A percentile compares a stretch with the other conserved stretches of the same genome.
phyloP scores from a whole-genome alignment of 768 basidiomycete species.

The Pleurotus eryngii region DNA sequence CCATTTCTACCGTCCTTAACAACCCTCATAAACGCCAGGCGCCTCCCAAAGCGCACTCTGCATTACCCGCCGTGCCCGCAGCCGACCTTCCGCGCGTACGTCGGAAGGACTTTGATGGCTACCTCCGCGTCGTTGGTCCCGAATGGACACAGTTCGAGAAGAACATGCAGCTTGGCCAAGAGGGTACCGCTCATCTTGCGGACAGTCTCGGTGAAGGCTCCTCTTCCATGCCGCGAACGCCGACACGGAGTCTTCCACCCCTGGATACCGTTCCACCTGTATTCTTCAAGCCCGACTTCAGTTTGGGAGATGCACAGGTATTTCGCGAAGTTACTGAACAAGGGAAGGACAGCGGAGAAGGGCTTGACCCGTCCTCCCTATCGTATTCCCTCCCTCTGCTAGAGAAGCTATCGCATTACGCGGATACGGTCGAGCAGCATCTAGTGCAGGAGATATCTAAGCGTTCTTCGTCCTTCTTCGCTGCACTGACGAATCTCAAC shows the following conservation, averaged over 20 bases:
- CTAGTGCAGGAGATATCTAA: slow-evolving; percentile 89
- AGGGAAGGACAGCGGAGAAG: slow-evolving; percentile 31
- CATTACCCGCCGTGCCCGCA: slow-evolving; percentile 66
- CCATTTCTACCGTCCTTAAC: slow-evolving; percentile 91
- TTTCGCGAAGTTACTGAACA: slow-evolving; percentile 76
- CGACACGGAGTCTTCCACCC: slow-evolving; percentile 54
- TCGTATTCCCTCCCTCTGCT: slow-evolving; percentile 72
- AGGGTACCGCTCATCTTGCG: slow-evolving; percentile 34
- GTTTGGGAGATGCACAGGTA: slow-evolving; percentile 75
- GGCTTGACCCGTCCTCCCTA: slow-evolving; percentile 56
- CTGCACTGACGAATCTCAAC: slow-evolving; percentile 91
- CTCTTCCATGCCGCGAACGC: slow-evolving; percentile 15
- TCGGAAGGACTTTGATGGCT: slow-evolving; percentile 81
- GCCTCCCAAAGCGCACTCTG: slow-evolving; percentile 84
- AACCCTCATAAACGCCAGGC: slow-evolving; percentile 82
- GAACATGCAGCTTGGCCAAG: slow-evolving; percentile 33
- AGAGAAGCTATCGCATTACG: slow-evolving; percentile 87
- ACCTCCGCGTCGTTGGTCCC: slow-evolving; percentile 64
- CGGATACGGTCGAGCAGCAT: slow-evolving; percentile 93
- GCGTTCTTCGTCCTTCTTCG: slow-evolving; percentile 92
- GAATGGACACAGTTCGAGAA: slow-evolving; percentile 79
- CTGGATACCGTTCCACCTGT: slow-evolving; percentile 75
- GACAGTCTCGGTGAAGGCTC: neutral
- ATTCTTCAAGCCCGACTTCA: slow-evolving; percentile 78
- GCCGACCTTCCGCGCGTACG: slow-evolving; percentile 79